These are phyloP conservation scores for Penicillium nucicola DNA, from an alignment of 495 filamentous ascomycete species.

Conservation along the genomic window DNA sequence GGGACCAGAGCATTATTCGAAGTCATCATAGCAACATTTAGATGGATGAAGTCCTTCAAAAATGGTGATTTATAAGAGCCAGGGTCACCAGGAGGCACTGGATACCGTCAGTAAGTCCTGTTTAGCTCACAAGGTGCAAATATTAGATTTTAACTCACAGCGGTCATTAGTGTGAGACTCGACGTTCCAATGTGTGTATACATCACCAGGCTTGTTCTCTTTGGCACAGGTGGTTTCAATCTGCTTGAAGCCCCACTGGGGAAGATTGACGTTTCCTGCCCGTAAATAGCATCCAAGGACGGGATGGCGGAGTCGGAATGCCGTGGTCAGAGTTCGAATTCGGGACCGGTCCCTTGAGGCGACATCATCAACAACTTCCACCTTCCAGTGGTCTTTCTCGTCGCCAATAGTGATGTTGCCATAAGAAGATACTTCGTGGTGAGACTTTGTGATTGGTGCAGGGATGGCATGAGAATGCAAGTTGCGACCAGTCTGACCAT, in stretches of 20 bases:
- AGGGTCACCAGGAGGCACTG: slow-evolving; percentile 87
- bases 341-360: slow-evolving; percentile 80
- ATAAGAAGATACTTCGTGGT: slow-evolving; percentile 91
- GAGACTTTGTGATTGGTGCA: slow-evolving; percentile 84
- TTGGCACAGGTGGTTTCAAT: slow-evolving; percentile 96
- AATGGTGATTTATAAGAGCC: slow-evolving; percentile 96
- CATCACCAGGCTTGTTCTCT: slow-evolving; percentile 85
- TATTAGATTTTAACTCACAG: slow-evolving; percentile 55
- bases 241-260: slow-evolving; percentile 99
- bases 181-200: slow-evolving; percentile 98
- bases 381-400: slow-evolving; percentile 95
- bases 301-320: slow-evolving; percentile 84
- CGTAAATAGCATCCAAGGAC: slow-evolving; percentile 88
- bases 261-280: slow-evolving; percentile 93
- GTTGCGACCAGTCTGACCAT: slow-evolving; percentile 94
- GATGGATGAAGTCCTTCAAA: slow-evolving; percentile 90
- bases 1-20: slow-evolving; percentile 98
- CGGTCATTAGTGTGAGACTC: slow-evolving; percentile 93
- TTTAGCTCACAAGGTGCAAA: slow-evolving; percentile 11
- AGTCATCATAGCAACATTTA: slow-evolving; percentile 99
- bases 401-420: slow-evolving; percentile 97
- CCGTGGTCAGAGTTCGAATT: slow-evolving; percentile 88
- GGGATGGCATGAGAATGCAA: slow-evolving; percentile 88
- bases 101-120: slow-evolving; percentile 2
- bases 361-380: slow-evolving; percentile 89